Conservation (phyloP, 2,329 filamentous ascomycete species). For the Diaporthe ilicicola region DNA sequence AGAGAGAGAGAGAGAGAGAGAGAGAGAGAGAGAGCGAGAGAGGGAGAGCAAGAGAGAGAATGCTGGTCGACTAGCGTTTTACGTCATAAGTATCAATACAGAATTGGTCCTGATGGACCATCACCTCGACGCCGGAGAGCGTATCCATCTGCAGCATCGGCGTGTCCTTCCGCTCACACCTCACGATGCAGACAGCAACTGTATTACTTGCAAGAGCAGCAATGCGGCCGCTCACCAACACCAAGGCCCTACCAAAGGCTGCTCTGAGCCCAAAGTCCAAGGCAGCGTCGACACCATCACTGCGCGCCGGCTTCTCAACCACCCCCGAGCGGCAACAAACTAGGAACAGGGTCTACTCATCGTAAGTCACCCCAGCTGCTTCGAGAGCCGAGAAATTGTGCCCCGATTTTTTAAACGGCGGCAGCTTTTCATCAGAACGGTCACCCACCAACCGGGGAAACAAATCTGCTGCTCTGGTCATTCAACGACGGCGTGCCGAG, state of each 20-base stretch:
- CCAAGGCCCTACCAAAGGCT: not conserved
- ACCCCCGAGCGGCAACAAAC: slow-evolving; percentile 3
- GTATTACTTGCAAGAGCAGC: not conserved
- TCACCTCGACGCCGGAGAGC: not conserved
- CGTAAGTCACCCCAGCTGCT: slow-evolving; percentile 40
- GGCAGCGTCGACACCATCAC: not conserved
- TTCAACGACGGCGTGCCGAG: not conserved
- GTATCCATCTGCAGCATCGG: too few relatives aligned
- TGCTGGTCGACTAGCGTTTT: too few relatives aligned
- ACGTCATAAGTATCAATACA: too few relatives aligned
- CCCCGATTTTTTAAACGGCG: not conserved
- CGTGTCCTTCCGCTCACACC: not conserved
- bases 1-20: too few relatives aligned
- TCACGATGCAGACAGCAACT: not conserved
- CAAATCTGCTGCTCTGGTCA: not conserved
- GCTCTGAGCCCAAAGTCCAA: not conserved
- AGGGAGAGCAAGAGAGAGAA: too few relatives aligned
- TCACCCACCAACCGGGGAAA: not conserved
- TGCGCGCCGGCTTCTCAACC: slow-evolving; percentile 23
- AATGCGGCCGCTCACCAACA: not conserved
- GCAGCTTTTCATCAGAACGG: not conserved
- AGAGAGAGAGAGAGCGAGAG: too few relatives aligned
- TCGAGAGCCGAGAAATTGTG: not conserved
- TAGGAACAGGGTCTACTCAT: slow-evolving; percentile 41
- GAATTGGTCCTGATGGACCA: not conserved